Evolutionary conservation across 202 grass and related monocot species (phyloP), one percentile per base, ranked within the genome.

Genomic region (Tripidium arundinaceum): DNA sequence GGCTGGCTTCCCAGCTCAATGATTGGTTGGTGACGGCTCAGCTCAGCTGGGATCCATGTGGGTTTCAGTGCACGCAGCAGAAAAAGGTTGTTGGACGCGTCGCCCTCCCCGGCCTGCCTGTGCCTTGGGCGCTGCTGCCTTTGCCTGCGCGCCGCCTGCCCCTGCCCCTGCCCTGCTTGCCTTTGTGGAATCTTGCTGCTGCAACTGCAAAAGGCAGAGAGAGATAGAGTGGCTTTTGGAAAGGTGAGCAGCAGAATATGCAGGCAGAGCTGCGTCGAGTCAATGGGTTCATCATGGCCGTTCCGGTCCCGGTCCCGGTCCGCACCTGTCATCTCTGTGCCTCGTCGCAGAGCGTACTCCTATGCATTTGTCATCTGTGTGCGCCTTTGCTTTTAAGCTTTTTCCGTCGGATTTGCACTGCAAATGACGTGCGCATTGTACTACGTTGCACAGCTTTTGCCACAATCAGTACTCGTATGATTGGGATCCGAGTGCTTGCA

Each of bases 21-120:
- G 87, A 89, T 89, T 89, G 87, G 83, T 89, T 36, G 79, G 83
- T 82, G 79, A 89, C 77, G 87, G 9, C 63, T 72, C 60, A 43
- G 63, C 36, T 42, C 39, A 43, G 72, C 63, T 62, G 39, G 79
- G 75, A 86, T 89, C 83, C 75, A 86, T 83, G 83, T 86, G 87
- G 83, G 79, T 83, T 86, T 89, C 87, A 75, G 87, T 58, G 83
- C 57, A 38, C 27, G 79, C 83, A 86, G 83, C 83, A 83, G 68
- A 72, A 57, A 55, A 83, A 86, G 83, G 79, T 79, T 62, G 83
- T 70, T 86, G 87, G 79, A 74, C 68, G 6, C 73, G 67, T 68
- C 60, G 76, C 54, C 68, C 55, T 21, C 2, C 19, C 49, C 2
- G 47, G 2, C 18, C 47, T n/a, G 33, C 33, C 33, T n/a, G n/a